Percentiles rank a stretch among this genome's conserved stretches.
Conservation (phyloP, 257 asterid species). For the Lithospermum erythrorhizon region DNA sequence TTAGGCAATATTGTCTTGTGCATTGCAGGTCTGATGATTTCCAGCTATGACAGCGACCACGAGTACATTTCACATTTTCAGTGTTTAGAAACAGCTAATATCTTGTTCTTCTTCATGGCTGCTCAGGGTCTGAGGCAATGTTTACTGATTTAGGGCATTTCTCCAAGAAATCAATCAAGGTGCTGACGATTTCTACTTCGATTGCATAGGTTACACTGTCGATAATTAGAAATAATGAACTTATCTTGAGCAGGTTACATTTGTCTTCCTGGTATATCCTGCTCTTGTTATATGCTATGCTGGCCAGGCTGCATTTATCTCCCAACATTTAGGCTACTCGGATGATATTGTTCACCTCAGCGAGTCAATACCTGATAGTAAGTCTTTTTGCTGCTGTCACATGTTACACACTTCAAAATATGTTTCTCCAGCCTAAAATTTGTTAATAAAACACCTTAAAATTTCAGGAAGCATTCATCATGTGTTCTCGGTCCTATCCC, state of each 20-base stretch:
- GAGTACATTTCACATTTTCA: not conserved
- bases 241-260: constrained; percentile 51
- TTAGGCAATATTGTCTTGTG: constrained; percentile 66
- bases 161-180: constrained; percentile 84
- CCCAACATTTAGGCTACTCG: constrained; percentile 25
- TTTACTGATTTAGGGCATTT: constrained; percentile 91
- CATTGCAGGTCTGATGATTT: constrained; percentile 60
- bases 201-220: not conserved
- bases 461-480: constrained; percentile 62
- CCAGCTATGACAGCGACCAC: not conserved
- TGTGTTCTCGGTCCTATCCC: constrained; percentile 56
- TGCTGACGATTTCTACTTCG: constrained; percentile 7
- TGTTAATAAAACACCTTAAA: constrained; percentile 11
- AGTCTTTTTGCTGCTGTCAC: constrained; percentile 20
- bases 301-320: constrained; percentile 82
- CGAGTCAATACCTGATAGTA: constrained; percentile 78
- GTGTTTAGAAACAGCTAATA: not conserved
- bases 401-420: too few relatives aligned
- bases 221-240: not conserved
- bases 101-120: not conserved
- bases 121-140: constrained; percentile 82
- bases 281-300: constrained; percentile 73
- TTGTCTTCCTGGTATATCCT: constrained; percentile 70
- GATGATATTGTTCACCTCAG: constrained; percentile 56
- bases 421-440: constrained; percentile 5